phyloP scores from a whole-genome alignment of 371 early-diverging fungal genomes.

The Basidiobolus meristosporus region DNA sequence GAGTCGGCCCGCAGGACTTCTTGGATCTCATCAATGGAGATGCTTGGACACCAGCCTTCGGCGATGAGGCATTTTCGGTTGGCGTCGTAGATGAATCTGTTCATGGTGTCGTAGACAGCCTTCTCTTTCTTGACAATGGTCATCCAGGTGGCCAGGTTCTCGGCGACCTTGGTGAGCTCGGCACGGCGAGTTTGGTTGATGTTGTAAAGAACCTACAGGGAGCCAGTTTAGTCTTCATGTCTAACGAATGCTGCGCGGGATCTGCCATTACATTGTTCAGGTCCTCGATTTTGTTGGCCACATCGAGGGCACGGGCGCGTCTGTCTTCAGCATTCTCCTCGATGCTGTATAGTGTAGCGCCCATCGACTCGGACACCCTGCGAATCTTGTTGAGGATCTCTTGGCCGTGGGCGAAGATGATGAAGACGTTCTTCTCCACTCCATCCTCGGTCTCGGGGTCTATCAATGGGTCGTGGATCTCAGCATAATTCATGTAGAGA shows the following conservation, averaged over 20 bases:
- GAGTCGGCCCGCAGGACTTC: constrained; percentile 40
- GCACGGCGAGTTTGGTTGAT: constrained; percentile 65
- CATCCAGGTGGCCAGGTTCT: constrained; percentile 69
- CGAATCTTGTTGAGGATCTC: constrained; percentile 75
- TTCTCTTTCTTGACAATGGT: constrained; percentile 89
- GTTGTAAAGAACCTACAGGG: constrained; percentile 45
- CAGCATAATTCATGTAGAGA: constrained; percentile 87
- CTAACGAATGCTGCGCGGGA: no score
- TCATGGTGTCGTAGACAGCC: constrained; percentile 92
- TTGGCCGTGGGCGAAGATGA: constrained; percentile 91
- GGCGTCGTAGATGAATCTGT: constrained; percentile 80
- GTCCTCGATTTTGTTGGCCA: constrained; percentile 20
- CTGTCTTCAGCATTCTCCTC: constrained; percentile 70
- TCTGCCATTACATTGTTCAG: constrained; percentile 6
- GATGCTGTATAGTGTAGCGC: constrained; percentile 83
- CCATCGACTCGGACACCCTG: constrained; percentile 87
- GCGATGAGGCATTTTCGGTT: constrained; percentile 88
- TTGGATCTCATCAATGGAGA: constrained; percentile 57
- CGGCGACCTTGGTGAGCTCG: constrained; percentile 68
- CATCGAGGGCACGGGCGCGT: constrained; percentile 53
- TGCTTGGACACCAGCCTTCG: constrained; percentile 93
- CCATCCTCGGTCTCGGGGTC: constrained; percentile 70
- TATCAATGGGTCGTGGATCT: constrained; percentile 77
- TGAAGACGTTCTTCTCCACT: constrained; percentile 86
- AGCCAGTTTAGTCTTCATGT: no score